Conservation (phyloP, 345 rosid genomes). For the Adansonia digitata region DNA sequence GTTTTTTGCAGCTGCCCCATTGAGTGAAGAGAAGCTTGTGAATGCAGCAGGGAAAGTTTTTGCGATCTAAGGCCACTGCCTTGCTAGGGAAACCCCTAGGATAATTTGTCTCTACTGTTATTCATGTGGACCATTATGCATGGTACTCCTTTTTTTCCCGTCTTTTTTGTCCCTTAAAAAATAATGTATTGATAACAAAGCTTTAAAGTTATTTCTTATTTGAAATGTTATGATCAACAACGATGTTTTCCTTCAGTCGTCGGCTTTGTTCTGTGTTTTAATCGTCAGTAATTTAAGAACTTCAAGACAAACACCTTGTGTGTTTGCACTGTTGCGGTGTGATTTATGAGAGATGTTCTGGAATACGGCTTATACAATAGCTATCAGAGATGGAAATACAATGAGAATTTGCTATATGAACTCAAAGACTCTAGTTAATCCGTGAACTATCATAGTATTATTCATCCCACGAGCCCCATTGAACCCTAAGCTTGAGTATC, state of each 20-base stretch:
- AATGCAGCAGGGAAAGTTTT: slow-evolving; percentile 65
- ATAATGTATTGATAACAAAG: background rate
- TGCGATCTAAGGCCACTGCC: slow-evolving; percentile 56
- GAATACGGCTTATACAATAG: no score
- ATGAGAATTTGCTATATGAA: background rate
- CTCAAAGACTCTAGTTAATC: background rate
- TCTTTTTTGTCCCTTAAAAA: background rate
- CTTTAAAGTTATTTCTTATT: background rate
- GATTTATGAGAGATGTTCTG: no score
- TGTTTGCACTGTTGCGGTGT: no score
- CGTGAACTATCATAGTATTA: background rate
- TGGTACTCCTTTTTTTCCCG: background rate
- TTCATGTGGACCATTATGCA: background rate
- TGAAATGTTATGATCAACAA: background rate
- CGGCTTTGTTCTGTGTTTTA: background rate
- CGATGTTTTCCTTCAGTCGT: background rate
- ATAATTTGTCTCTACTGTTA: background rate
- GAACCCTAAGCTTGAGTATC: background rate
- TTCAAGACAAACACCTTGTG: no score
- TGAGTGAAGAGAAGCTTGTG: slow-evolving; percentile 80
- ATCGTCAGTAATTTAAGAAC: background rate
- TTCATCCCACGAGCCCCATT: background rate
- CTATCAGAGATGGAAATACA: background rate
- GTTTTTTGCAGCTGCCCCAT: slow-evolving; percentile 75
- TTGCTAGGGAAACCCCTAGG: slow-evolving; percentile 27